These are phyloP conservation scores for Austropuccinia psidii DNA, from an alignment of 1,284 basidiomycete genomes.

Conservation along the genomic window DNA sequence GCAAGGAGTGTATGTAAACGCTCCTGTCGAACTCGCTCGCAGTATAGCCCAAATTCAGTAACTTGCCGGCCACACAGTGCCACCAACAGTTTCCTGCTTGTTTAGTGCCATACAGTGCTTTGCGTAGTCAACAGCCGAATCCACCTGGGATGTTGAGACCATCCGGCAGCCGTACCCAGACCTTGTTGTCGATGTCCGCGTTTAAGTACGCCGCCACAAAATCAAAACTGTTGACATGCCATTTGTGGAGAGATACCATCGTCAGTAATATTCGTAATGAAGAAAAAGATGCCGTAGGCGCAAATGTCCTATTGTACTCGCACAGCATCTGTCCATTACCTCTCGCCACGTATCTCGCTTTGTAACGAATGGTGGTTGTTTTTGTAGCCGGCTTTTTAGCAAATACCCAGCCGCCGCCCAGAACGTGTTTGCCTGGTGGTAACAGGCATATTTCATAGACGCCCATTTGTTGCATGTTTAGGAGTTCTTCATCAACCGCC, in stretches of 20 bases:
- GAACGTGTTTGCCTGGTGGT: too few species aligned
- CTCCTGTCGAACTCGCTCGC: not conserved
- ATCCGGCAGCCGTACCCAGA: conserved; percentile 2
- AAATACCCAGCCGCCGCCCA: too few species aligned
- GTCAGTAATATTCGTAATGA: not conserved
- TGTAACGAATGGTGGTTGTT: too few species aligned
- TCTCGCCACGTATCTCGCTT: not conserved
- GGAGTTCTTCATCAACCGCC: not conserved
- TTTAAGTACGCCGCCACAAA: conserved; percentile 14
- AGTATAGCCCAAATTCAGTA: not conserved
- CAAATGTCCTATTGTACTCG: not conserved
- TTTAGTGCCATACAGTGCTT: conserved; percentile 22
- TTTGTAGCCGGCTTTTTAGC: too few species aligned
- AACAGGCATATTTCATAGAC: too few species aligned
- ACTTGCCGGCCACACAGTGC: not conserved
- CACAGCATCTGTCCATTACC: not conserved
- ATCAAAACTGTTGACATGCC: not conserved
- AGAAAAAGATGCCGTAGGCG: not conserved
- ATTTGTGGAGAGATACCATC: not conserved
- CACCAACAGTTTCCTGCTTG: conserved; percentile 23
- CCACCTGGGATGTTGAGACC: not conserved
- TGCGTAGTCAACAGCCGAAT: not conserved
- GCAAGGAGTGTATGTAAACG: not conserved
- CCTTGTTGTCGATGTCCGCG: not conserved
- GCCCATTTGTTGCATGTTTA: not conserved